Conservation (phyloP, 768 basidiomycete genomes). For the Lentinula aciculospora region DNA sequence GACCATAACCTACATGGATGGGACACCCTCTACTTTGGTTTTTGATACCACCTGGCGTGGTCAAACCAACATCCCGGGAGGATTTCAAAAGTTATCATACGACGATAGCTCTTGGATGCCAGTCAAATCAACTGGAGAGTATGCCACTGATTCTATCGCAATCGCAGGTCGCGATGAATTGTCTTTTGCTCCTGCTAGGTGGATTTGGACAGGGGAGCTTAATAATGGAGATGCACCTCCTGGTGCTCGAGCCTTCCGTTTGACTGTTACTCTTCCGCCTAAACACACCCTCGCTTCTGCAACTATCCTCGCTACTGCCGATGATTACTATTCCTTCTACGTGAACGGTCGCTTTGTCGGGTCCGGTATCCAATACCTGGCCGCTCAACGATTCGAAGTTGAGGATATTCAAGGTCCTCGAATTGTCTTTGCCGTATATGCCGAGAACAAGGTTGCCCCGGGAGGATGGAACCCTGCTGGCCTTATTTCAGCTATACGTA, state of each 20-base stretch:
- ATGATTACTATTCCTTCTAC: slow-evolving; percentile 22
- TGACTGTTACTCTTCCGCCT: slow-evolving; percentile 15
- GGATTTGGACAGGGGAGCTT: slow-evolving; percentile 22
- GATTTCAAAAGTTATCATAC: slow-evolving; percentile 18
- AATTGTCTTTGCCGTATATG: slow-evolving; percentile 1
- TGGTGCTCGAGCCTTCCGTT: slow-evolving; percentile 22
- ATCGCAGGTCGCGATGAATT: slow-evolving; percentile 14
- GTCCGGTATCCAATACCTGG: not conserved
- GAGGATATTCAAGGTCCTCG: not conserved
- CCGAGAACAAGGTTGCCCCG: not conserved
- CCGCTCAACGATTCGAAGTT: slow-evolving; percentile 2
- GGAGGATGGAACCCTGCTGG: slow-evolving; percentile 7
- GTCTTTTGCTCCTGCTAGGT: slow-evolving; percentile 16
- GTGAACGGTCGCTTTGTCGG: slow-evolving; percentile 20
- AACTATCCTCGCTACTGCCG: slow-evolving; percentile 18
- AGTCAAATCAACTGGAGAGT: slow-evolving; percentile 14
- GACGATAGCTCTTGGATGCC: slow-evolving; percentile 19
- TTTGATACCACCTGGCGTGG: slow-evolving; percentile 21
- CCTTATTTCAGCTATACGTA: slow-evolving; percentile 5
- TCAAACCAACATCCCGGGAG: slow-evolving; percentile 15
- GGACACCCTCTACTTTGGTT: slow-evolving; percentile 16
- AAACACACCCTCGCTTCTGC: slow-evolving; percentile 18
- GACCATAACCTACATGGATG: slow-evolving; percentile 20
- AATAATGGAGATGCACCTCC: slow-evolving; percentile 11
- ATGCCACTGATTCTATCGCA: slow-evolving; percentile 21